Evolutionary conservation across 129 eudicot species (phyloP).

Genomic region (Lactuca saligna): DNA sequence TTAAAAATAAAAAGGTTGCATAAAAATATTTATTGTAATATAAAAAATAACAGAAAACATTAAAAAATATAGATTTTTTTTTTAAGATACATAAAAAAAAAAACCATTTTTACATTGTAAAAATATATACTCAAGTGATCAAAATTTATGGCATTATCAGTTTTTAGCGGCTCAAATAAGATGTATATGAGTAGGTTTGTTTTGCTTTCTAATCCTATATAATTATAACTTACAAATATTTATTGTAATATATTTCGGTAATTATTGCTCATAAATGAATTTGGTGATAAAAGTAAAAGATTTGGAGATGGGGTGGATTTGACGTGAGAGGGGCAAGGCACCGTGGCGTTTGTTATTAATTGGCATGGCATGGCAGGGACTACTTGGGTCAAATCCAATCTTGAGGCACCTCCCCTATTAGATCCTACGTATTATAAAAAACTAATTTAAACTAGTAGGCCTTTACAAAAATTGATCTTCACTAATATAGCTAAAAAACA

Average conservation of each 20-base stretch:
- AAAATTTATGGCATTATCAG: too few relatives aligned
- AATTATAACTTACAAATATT: too few relatives aligned
- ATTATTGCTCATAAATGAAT: neutral
- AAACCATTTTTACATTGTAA: too few relatives aligned
- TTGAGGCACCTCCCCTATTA: slow-evolving; percentile 14
- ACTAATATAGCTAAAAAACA: neutral
- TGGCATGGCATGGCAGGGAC: slow-evolving; percentile 24
- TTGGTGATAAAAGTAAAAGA: slow-evolving; percentile 22
- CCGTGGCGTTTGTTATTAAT: slow-evolving; percentile 34
- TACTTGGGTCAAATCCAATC: slow-evolving; percentile 37
- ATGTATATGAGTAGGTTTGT: too few relatives aligned
- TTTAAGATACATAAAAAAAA: too few relatives aligned
- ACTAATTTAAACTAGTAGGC: neutral
- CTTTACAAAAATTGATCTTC: neutral
- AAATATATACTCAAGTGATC: too few relatives aligned
- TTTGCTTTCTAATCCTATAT: too few relatives aligned
- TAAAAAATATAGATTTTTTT: too few relatives aligned
- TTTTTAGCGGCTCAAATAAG: too few relatives aligned
- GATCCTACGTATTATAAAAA: neutral
- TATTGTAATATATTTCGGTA: neutral
- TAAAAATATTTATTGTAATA: too few relatives aligned
- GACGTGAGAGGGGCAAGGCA: slow-evolving; percentile 14
- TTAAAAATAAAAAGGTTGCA: too few relatives aligned
- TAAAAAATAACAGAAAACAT: too few relatives aligned
- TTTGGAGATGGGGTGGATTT: slow-evolving; percentile 22